A percentile compares a stretch with the other conserved stretches of the same genome.
Conservation (phyloP, 2,329 filamentous ascomycete species). For the Colletotrichum sp. region DNA sequence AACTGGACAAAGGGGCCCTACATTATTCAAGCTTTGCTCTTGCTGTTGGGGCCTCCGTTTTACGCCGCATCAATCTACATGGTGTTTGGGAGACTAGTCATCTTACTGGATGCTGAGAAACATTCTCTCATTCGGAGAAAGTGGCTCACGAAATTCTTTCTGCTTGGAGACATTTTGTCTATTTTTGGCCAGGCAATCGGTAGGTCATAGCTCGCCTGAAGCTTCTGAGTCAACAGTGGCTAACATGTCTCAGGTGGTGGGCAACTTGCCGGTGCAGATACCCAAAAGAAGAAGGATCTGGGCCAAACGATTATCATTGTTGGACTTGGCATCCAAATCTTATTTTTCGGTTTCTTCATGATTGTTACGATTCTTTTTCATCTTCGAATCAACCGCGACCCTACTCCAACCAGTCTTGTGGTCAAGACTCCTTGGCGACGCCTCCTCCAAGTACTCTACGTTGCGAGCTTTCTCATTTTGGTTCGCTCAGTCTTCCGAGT, state of each 20-base stretch:
- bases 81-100: constrained; percentile 49
- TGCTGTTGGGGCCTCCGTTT: constrained; percentile 51
- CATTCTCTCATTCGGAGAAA: constrained; percentile 35
- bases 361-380: constrained; percentile 52
- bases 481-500: constrained; percentile 45
- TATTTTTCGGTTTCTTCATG: constrained; percentile 60
- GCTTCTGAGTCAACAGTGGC: neutral
- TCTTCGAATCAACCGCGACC: constrained; percentile 24
- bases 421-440: constrained; percentile 32
- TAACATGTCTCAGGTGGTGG: neutral
- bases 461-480: constrained; percentile 40
- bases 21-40: constrained; percentile 45
- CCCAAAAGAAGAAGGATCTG: neutral
- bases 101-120: constrained; percentile 36
- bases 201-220: neutral
- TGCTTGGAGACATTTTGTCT: constrained; percentile 56
- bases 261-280: constrained; percentile 27
- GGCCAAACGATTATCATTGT: constrained; percentile 55
- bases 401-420: neutral
- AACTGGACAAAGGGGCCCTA: constrained; percentile 40
- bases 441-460: constrained; percentile 28
- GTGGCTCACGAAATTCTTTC: constrained; percentile 60
- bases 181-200: constrained; percentile 55
- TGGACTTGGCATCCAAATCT: constrained; percentile 59
- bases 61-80: constrained; percentile 58